Conservation (phyloP, 176 grass and related monocot species). For the Oryza officinalis region DNA sequence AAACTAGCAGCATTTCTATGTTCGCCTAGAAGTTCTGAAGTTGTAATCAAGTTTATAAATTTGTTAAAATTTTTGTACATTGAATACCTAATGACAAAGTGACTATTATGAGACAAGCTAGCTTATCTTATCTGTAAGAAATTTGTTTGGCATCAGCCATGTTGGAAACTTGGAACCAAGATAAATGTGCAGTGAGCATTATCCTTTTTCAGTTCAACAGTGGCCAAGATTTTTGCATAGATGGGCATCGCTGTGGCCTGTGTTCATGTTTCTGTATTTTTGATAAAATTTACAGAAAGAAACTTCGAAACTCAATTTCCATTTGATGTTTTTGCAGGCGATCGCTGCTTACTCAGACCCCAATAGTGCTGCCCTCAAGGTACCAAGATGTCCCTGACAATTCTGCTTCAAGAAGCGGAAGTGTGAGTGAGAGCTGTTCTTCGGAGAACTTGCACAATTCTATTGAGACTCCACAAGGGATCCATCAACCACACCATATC, state of each 20-base stretch:
- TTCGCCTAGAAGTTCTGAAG: conserved; percentile 7
- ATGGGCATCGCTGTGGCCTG: neutral
- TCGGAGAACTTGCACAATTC: conserved; percentile 36
- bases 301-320: conserved; percentile 6
- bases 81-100: conserved; percentile 5
- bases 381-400: conserved; percentile 46
- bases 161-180: neutral
- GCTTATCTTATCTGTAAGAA: neutral
- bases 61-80: neutral
- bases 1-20: conserved; percentile 8
- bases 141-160: neutral
- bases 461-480: conserved; percentile 47
- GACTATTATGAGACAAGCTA: neutral
- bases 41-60: neutral
- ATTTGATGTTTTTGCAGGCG: conserved; percentile 52
- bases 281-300: neutral
- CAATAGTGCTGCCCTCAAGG: conserved; percentile 51
- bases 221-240: neutral
- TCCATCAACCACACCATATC: conserved; percentile 29
- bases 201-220: neutral
- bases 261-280: neutral
- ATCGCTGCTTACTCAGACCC: conserved; percentile 83
- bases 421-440: conserved; percentile 53
- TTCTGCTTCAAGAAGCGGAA: conserved; percentile 59
- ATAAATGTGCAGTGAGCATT: neutral